Base-by-base conservation (phyloP, 257 asterid species). In the Primulina tabacum region DNA sequence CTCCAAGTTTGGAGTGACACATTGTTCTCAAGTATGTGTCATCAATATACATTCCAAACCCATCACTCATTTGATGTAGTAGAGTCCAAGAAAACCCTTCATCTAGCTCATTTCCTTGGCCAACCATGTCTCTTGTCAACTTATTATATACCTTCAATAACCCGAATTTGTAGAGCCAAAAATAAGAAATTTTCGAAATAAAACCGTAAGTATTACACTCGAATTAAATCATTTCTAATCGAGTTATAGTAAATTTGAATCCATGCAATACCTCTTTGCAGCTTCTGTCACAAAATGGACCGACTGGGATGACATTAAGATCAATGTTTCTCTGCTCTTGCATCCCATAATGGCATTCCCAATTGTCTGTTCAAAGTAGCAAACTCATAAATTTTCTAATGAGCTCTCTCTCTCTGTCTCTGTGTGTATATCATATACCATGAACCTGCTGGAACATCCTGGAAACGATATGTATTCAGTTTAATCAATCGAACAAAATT, bases 1-100 rank as follows among this genome's bases (percentile, higher is more conserved):
- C 78, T 7, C 79, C 87, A 53, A 88, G 92, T 77, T 88, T 85
- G 60, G 89, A 79, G 71, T 85, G 80, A 53, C 85, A 78, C 64
- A 83, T 33, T 37, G 67, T 79, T 72, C 86, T 83, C 71, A 71
- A 29, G 77, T 80, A 71, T 1, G 30, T 33, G 50, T 82, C 82
- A 2, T 75, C 80, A 37, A 73, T 28, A 29, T 47, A 76, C 17
- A 78, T 35, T 7, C 82, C 77, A 7, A 18, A 17, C 4, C 47
- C 85, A 50, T 64, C 67, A 60, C 78, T 82, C 77, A 72, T 76
- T 43, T 21, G 24, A 21, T 21, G 24, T 21, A 21, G 24, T 21
- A 21, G 24, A 21, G 24, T 21, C 24, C 24, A 21, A 21, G 24
- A 21, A 21, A 21, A 21, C 24, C 24, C 24, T 21, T 21, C 24